Conservation (phyloP, 176 grass and related monocot genomes). For the Avena sativa region DNA sequence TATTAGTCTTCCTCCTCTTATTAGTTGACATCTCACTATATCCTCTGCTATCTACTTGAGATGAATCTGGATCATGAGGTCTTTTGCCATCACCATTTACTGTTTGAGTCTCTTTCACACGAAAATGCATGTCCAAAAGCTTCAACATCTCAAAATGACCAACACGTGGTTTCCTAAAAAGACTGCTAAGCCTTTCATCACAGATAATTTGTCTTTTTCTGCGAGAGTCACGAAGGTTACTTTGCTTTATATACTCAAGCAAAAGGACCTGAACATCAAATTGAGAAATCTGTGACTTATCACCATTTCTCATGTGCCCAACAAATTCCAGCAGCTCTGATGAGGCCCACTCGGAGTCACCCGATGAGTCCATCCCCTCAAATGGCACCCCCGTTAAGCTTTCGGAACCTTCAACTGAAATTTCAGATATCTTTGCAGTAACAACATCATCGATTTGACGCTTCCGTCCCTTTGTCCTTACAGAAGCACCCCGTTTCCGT, state of each 20-base stretch:
- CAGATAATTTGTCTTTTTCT: conserved; percentile 93
- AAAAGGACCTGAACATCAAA: conserved; percentile 87
- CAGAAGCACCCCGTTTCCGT: conserved; percentile 47
- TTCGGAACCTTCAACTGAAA: conserved; percentile 36
- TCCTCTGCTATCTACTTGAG: conserved; percentile 65
- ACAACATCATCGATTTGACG: conserved; percentile 47
- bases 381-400: conserved; percentile 48
- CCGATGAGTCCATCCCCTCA: conserved; percentile 49
- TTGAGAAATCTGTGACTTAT: conserved; percentile 69
- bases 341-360: conserved; percentile 78
- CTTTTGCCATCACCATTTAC: conserved; percentile 54
- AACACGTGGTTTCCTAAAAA: conserved; percentile 77
- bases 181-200: conserved; percentile 71
- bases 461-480: conserved; percentile 68
- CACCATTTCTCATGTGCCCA: conserved; percentile 82
- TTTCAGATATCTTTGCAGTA: conserved; percentile 51
- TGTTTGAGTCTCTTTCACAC: conserved; percentile 66
- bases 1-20: conserved; percentile 69
- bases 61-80: conserved; percentile 50
- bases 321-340: conserved; percentile 83
- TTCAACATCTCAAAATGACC: conserved; percentile 90
- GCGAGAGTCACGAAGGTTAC: conserved; percentile 81
- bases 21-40: conserved; percentile 49
- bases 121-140: conserved; percentile 88
- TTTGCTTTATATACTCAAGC: conserved; percentile 93